These are phyloP conservation scores for Trichoderma endophyticum DNA, from an alignment of 2,329 filamentous ascomycete genomes.

Conservation along the genomic window DNA sequence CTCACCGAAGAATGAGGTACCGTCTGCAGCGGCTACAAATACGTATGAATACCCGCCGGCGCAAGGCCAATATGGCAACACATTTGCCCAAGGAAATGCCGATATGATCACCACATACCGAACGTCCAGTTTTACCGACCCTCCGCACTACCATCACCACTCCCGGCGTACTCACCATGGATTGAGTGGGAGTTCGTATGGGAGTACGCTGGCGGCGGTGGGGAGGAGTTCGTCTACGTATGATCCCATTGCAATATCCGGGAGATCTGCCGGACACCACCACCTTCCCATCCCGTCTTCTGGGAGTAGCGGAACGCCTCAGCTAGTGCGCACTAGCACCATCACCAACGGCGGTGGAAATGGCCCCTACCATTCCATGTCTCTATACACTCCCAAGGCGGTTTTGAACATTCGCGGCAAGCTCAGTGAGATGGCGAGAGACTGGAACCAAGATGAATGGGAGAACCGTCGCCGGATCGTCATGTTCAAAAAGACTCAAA, in stretches of 20 bases:
- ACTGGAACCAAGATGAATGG: constrained; percentile 81
- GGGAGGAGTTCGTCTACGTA: constrained; percentile 41
- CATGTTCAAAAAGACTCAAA: constrained; percentile 79
- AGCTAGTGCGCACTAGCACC: constrained; percentile 56
- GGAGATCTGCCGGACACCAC: constrained; percentile 46
- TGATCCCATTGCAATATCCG: constrained; percentile 40
- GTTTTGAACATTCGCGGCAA: constrained; percentile 81
- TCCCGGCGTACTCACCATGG: constrained; percentile 32
- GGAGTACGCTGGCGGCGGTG: constrained; percentile 38
- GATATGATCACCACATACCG: constrained; percentile 57
- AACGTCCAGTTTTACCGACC: constrained; percentile 49
- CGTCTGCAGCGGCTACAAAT: constrained; percentile 41
- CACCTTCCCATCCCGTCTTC: constrained; percentile 47
- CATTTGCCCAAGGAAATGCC: constrained; percentile 42
- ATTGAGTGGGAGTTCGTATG: constrained; percentile 46
- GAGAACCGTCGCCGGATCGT: constrained; percentile 79
- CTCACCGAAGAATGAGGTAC: constrained; percentile 42
- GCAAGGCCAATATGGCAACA: constrained; percentile 37
- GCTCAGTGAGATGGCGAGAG: constrained; percentile 75
- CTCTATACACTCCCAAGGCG: constrained; percentile 80
- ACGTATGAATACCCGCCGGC: constrained; percentile 47
- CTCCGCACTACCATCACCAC: constrained; percentile 44
- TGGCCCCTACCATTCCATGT: constrained; percentile 70
- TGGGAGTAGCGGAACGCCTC: constrained; percentile 38
- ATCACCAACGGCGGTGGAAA: constrained; percentile 38